Conservation (phyloP, 2,329 filamentous ascomycete genomes). For the Colletotrichum sp. region DNA sequence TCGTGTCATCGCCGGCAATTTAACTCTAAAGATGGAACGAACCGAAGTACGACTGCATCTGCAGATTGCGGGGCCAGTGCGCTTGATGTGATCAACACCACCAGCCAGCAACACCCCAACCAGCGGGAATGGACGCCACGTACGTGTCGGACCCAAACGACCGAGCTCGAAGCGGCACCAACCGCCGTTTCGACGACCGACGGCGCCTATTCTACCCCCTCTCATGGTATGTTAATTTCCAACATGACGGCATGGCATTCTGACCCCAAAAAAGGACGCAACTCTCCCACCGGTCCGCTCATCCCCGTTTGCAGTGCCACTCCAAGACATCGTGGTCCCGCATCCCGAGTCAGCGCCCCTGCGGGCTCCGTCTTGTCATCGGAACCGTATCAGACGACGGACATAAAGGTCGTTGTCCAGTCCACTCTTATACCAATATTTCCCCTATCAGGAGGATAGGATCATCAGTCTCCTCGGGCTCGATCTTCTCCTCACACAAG, state of each 20-base stretch:
- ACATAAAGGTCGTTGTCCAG: background rate
- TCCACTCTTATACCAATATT: background rate
- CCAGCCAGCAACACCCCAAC: background rate
- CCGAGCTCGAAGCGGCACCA: background rate
- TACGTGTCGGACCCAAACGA: background rate
- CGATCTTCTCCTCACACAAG: background rate
- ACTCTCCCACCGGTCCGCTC: background rate
- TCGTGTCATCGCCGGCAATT: background rate
- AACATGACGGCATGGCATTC: background rate
- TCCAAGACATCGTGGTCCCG: background rate
- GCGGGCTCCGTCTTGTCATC: background rate
- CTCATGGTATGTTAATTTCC: background rate
- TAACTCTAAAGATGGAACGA: background rate
- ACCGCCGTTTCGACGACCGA: background rate
- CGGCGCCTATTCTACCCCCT: background rate
- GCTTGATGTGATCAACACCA: background rate
- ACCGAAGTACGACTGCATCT: background rate
- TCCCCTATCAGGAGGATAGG: background rate
- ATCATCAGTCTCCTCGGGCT: background rate
- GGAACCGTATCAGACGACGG: background rate
- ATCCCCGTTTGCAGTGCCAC: background rate
- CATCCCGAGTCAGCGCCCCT: slow-evolving; percentile 7
- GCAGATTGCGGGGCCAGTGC: background rate
- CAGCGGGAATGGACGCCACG: background rate
- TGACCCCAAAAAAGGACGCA: background rate